Evolutionary conservation across 352 stramenopile genomes (phyloP), one percentile per base, ranked within the genome.

Genomic region (Pythium coloratum): DNA sequence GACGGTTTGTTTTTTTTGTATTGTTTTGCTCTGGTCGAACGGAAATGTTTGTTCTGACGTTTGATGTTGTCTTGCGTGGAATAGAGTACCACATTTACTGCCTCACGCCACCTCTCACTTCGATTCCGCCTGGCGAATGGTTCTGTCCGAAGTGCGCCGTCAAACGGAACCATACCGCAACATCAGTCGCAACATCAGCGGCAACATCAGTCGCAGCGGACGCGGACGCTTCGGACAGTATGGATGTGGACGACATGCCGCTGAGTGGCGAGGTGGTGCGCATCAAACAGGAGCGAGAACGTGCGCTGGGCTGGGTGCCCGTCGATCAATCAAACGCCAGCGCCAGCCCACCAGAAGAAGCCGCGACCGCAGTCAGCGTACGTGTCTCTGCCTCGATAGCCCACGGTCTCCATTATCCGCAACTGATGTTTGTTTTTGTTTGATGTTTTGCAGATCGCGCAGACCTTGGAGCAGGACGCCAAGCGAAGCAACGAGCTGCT

Each of bases 1-100:
- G 65, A 49, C 40, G 74, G 74, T 84, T 30, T 59, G 50, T 14
- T 63, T 16, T 40, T 63, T 20, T 63, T 26, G 46, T 24, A 24
- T 24, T 24, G 20, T 24, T 24, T 24, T 24, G 20, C 20, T 24
- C 20, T 24, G 20, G 20, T 24, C 20, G 1, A 55, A 55, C 16
- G 10, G 18, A 28, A 13, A 6, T 6, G 18, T 7, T 36, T 38
- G 24, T 56, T 26, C 24, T 56, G 13, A 34, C 9, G 5, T 55
- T 18, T 49, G 3, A 16, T 70, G 46, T 12, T 51, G 30, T 64
- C 16, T 6, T 20, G 9, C 24, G 3, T 3, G 53, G 24, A 8
- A 0, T 33, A 76, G 82, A 82, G 50, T 91, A 82, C 53, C 84
- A 93, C 58, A 59, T 81, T 32, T 88, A 80, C 53, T 93, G 84